Evolutionary conservation across 805 yeast genomes (phyloP), one percentile per base, ranked within the genome.

Genomic region (Wickerhamomyces bisporus): DNA sequence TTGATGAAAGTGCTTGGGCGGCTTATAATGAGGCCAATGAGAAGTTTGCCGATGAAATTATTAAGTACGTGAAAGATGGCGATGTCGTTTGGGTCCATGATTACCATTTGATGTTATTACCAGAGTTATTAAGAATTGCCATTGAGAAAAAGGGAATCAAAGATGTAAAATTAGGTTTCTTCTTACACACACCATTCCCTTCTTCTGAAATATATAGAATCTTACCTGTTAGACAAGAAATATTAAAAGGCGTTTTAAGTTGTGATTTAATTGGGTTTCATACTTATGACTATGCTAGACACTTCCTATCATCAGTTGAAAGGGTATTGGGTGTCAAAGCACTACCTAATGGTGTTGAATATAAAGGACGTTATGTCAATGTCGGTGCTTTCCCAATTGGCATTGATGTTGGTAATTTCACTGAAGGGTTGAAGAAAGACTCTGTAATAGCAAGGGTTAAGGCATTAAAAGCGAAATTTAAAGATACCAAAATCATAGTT

Each of bases 341-440:
- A 0, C 70, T 84, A 43, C 98, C 98, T 4, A 89, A 88, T 47
- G 96, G 97, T 15, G 85, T 93, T 15, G 81, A 82, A 44, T 86
- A 73, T 57, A 68, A 78, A 31, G 85, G 86, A 21, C 68, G 91
- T 36, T 76, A 77, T 43, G 91, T 93, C 32, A 77, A 78, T 21
- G 87, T 93, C 26, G 96, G 97, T 18, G 97, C 98, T 0, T 91
- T 89, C 73, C 98, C 99, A n/a, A 93, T 93, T 49, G 99, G 99
- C 41, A 93, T 93, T 43, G 98, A 93, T 56, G 95, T 88, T 17
- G 95, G 87, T 41, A 86, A 86, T 49, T 93, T 93, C 60, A 65
- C 82, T 13, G 84, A 79, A 17, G 98, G 96, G 0, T 62, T 93
- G 48, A 68, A 78, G 47, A 71, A 74, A 42, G 73, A 68, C 1